Conservation (phyloP, 1,139 yeast species). For the Hyphopichia wangnamkhiaoensis region DNA sequence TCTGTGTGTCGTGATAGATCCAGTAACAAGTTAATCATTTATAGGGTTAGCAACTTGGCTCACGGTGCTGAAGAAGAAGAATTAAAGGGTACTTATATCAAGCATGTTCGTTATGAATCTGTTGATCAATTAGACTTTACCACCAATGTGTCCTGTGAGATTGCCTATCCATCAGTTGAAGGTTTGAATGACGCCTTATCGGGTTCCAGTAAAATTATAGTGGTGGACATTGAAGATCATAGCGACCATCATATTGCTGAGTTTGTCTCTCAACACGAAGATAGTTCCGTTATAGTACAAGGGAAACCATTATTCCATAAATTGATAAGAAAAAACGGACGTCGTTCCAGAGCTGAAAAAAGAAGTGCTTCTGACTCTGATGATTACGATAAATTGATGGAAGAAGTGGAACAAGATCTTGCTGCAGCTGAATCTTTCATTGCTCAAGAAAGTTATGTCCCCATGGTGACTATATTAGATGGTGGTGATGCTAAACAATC, state of each 20-base stretch:
- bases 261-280: conserved; percentile 12
- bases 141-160: conserved; percentile 13
- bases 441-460: conserved; percentile 27
- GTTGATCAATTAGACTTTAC: conserved; percentile 24
- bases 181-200: conserved; percentile 7
- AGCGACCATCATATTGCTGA: conserved; percentile 17
- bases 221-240: conserved; percentile 27
- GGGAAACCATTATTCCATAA: conserved; percentile 30
- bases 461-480: conserved; percentile 22
- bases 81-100: conserved; percentile 18
- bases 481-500: conserved; percentile 8
- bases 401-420: conserved; percentile 37
- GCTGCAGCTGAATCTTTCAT: conserved; percentile 34
- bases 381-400: conserved; percentile 18
- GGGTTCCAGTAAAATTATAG: conserved; percentile 14
- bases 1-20: conserved; percentile 15
- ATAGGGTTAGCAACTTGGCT: conserved; percentile 24
- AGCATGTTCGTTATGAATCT: conserved; percentile 32
- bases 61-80: conserved; percentile 2
- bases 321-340: conserved; percentile 17
- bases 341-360: conserved; percentile 12
- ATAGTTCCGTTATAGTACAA: conserved; percentile 25
- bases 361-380: conserved; percentile 10
- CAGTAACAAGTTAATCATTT: conserved; percentile 19
- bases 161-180: conserved; percentile 8